Evolutionary conservation across 495 filamentous ascomycete genomes (phyloP), one percentile per base, ranked within the genome.

Genomic region (Aspergillus funiculosus): DNA sequence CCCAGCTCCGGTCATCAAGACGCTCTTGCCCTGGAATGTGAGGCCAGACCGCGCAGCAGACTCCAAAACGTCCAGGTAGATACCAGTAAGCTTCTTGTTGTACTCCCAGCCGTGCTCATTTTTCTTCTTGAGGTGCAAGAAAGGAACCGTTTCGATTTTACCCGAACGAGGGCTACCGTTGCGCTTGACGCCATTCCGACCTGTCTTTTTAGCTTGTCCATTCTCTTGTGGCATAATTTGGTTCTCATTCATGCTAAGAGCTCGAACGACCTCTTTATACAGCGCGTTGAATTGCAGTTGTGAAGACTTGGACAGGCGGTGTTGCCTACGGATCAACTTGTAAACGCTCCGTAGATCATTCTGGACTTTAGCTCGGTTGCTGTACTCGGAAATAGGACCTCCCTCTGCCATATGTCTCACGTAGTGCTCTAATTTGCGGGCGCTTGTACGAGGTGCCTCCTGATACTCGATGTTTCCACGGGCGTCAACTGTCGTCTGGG

Each of bases 401-500:
- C 92, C 92, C 50, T 95, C 90, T 1, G 92, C 92, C 92, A 99
- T 97, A 62, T 99, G 91, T 58, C 84, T 86, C 21, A 99, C 92
- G 55, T 99, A 99, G 62, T 96, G 90, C 71, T 99, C 92, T 22
- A 99, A 79, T 69, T 99, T 99, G 41, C 94, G 84, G 58, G 89
- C 89, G 59, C 89, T 94, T 7, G 84, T 72, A 24, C 94, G 80
- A n/a, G 88, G 86, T 11, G 83, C 74, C 67, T 99, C 92, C 54
- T 87, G 75, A 61, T 94, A 99, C 44, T 81, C 81, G 55, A 97
- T 76, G 66, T 89, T 94, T 43, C 92, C 92, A 26, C 86, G 82
- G 19, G 83, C 80, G 61, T 97, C 91, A 43, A 99, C 81, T 11
- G 79, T 88, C 4, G 94, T 94, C 50, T 87, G 82, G 22, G 92